These are phyloP conservation scores for Schwanniomyces polymorphus DNA, from an alignment of 805 yeast species.

Conservation along the genomic window DNA sequence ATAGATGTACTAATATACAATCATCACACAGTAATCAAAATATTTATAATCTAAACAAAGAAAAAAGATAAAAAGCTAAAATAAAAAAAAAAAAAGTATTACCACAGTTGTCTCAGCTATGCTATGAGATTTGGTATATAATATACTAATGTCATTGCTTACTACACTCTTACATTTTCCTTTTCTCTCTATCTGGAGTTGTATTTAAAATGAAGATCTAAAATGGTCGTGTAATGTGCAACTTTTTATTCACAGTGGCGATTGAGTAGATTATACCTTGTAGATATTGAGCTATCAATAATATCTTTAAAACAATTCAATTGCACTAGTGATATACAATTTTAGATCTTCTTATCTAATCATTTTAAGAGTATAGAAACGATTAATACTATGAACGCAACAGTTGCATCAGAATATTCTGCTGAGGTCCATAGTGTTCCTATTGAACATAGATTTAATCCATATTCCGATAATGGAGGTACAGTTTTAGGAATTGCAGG, in stretches of 20 bases:
- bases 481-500: slow-evolving; percentile 98
- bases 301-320: neutral
- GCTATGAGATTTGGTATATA: too few relatives aligned
- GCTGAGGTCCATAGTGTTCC: slow-evolving; percentile 56
- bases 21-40: neutral
- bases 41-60: neutral
- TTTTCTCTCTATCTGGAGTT: too few relatives aligned
- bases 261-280: neutral
- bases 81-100: too few relatives aligned
- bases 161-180: neutral
- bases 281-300: neutral
- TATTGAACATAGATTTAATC: slow-evolving; percentile 90
- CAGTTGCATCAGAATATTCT: slow-evolving; percentile 68
- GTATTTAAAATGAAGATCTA: neutral
- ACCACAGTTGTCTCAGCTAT: too few relatives aligned
- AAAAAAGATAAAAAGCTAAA: neutral
- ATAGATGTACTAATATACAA: neutral
- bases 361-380: neutral
- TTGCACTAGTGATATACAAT: neutral
- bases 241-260: slow-evolving; percentile 1
- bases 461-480: slow-evolving; percentile 95
- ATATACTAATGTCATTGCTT: too few relatives aligned
- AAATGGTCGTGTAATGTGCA: neutral
- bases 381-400: slow-evolving; percentile 25
- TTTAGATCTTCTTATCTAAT: neutral